A percentile compares a stretch with the other conserved stretches of the same genome.
phyloP scores from a whole-genome alignment of 2,329 filamentous ascomycete genomes.

The Ophiocordyceps camponoti-floridani region DNA sequence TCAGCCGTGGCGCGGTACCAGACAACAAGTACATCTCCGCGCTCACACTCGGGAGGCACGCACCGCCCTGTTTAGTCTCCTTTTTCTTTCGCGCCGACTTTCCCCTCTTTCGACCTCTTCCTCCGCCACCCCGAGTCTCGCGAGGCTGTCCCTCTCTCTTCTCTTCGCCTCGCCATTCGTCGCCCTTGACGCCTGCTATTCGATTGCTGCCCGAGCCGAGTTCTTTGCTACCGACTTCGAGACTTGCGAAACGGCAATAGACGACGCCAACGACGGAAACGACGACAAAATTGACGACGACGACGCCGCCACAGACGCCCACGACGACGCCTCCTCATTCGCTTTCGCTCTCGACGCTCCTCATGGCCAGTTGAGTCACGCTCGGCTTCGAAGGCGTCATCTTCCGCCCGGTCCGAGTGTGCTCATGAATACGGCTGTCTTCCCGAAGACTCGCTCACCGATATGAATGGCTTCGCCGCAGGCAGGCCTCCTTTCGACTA shows the following conservation, averaged over 20 bases:
- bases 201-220: neutral
- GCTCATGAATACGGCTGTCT: constrained; percentile 5
- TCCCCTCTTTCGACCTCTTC: neutral
- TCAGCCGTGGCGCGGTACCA: too few species aligned
- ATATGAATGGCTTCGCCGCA: constrained; percentile 22
- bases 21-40: too few species aligned
- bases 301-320: neutral
- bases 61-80: neutral
- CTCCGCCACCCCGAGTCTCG: neutral
- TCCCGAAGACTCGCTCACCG: constrained; percentile 3
- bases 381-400: constrained; percentile 1
- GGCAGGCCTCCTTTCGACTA: constrained; percentile 18
- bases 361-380: constrained; percentile 1
- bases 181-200: neutral
- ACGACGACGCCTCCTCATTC: neutral
- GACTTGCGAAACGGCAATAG: neutral
- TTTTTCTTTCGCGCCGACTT: neutral
- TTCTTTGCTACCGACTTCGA: neutral
- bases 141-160: neutral
- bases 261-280: neutral
- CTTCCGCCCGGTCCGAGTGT: constrained; percentile 3
- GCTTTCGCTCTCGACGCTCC: neutral
- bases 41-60: neutral
- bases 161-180: neutral
- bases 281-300: neutral